A percentile compares a stretch with the other conserved stretches of the same genome.
Conservation (phyloP, 768 basidiomycete species). For the Tricholoma saponaceum region DNA sequence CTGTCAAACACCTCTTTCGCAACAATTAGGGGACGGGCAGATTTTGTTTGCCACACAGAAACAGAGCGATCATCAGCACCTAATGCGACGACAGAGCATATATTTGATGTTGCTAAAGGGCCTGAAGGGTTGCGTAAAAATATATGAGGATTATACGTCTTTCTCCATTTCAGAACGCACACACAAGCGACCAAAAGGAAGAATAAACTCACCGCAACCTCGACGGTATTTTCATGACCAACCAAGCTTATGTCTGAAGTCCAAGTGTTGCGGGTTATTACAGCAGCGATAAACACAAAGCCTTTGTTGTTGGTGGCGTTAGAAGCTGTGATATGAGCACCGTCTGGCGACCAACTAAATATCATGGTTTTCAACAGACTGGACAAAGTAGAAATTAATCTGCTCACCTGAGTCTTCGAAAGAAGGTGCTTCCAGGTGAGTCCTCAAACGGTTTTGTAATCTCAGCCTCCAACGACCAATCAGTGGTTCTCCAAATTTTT, state of each 20-base stretch:
- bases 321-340: constrained; percentile 96
- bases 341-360: constrained; percentile 94
- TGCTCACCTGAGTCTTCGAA: constrained; percentile 77
- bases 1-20: constrained; percentile 92
- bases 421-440: constrained; percentile 94
- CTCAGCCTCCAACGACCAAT: constrained; percentile 84
- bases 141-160: constrained; percentile 93
- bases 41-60: constrained; percentile 95
- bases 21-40: constrained; percentile 86
- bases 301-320: constrained; percentile 96
- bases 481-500: constrained; percentile 93
- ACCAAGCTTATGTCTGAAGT: constrained; percentile 90
- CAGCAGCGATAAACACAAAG: constrained; percentile 95
- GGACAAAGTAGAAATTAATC: neutral
- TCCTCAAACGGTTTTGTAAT: constrained; percentile 89
- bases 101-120: constrained; percentile 74
- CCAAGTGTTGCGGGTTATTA: constrained; percentile 88
- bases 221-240: constrained; percentile 95
- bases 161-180: neutral
- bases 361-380: neutral
- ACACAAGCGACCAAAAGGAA: neutral
- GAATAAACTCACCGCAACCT: constrained; percentile 72
- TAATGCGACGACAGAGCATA: constrained; percentile 89
- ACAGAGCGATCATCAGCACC: constrained; percentile 93
- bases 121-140: constrained; percentile 74